Evolutionary conservation across 108 stramenopile genomes (phyloP).

Genomic region (Schizochytrium sp.): DNA sequence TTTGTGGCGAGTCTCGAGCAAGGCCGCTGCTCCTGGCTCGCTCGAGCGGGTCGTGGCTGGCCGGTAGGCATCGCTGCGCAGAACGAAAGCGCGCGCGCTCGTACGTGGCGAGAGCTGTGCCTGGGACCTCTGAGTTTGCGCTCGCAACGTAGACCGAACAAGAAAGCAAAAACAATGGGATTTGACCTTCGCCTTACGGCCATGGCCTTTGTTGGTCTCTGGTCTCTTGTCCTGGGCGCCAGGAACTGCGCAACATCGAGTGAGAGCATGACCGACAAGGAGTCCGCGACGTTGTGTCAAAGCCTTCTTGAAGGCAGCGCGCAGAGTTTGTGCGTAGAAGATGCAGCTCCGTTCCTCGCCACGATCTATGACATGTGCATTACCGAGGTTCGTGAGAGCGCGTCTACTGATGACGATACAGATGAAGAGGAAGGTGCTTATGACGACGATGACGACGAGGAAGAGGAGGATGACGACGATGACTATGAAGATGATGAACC

Average conservation of each 20-base stretch:
- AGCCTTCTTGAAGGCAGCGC: background rate
- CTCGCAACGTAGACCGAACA: too few relatives aligned
- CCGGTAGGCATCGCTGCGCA: too few relatives aligned
- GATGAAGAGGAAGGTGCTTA: background rate
- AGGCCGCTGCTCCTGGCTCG: too few relatives aligned
- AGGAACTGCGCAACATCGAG: background rate
- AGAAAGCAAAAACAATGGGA: background rate
- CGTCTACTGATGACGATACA: background rate
- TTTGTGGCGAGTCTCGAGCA: too few relatives aligned
- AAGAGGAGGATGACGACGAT: background rate
- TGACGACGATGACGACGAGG: background rate
- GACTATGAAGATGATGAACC: background rate
- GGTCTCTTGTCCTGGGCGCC: background rate
- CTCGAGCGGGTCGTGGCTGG: too few relatives aligned
- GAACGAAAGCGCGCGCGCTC: too few relatives aligned
- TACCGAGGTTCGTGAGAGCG: background rate
- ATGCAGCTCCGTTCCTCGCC: background rate
- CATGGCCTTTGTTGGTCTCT: background rate
- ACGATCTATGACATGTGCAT: background rate
- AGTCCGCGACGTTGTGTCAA: background rate
- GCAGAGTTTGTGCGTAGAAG: background rate
- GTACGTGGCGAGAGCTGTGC: too few relatives aligned
- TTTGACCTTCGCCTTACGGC: background rate
- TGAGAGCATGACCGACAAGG: background rate
- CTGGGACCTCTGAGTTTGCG: too few relatives aligned